phyloP scores from a whole-genome alignment of 305 asterid genomes.

The Fraxinus albicans region DNA sequence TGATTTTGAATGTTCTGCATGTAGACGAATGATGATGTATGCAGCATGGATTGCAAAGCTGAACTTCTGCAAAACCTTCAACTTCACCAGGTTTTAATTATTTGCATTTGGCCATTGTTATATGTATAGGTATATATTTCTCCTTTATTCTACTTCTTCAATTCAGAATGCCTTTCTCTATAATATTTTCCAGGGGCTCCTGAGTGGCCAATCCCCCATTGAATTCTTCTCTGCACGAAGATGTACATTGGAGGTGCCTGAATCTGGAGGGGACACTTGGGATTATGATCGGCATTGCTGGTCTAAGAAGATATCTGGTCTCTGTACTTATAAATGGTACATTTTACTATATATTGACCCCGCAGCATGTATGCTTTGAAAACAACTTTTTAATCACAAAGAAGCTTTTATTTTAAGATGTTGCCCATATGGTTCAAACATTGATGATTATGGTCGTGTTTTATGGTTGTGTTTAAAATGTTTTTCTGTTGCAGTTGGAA shows the following conservation, averaged over 20 bases:
- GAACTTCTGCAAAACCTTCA: constrained; percentile 53
- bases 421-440: background rate
- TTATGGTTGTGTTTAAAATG: constrained; percentile 5
- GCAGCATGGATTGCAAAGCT: constrained; percentile 80
- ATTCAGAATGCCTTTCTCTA: constrained; percentile 13
- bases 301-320: constrained; percentile 66
- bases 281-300: constrained; percentile 58
- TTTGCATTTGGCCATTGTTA: background rate
- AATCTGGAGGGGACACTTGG: constrained; percentile 65
- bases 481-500: constrained; percentile 64
- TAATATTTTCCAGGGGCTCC: constrained; percentile 39
- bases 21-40: constrained; percentile 77
- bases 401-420: background rate
- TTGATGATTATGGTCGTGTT: background rate
- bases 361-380: background rate
- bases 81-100: constrained; percentile 45
- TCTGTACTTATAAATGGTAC: constrained; percentile 79
- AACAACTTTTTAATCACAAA: background rate
- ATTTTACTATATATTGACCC: constrained; percentile 7
- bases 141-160: constrained; percentile 5
- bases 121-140: background rate
- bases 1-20: constrained; percentile 16
- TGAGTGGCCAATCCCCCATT: constrained; percentile 26
- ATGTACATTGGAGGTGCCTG: constrained; percentile 53
- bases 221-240: constrained; percentile 38